phyloP scores from a whole-genome alignment of 805 yeast species.

The Hanseniaspora lindneri region DNA sequence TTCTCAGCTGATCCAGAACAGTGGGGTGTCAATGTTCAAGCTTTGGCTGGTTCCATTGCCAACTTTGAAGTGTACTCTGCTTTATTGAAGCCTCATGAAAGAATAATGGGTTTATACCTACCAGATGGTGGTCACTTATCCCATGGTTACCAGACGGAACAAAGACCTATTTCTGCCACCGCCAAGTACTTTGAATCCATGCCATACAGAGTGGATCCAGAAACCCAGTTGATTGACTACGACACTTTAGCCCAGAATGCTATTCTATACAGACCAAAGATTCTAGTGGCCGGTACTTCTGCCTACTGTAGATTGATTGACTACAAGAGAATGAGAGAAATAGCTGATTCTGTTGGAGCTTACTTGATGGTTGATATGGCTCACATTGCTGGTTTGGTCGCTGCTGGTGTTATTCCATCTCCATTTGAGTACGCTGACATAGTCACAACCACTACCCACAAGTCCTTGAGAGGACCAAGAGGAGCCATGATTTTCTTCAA shows the following conservation, averaged over 20 bases:
- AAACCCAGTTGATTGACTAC: slow-evolving; percentile 91
- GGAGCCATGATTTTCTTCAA: slow-evolving; percentile 99
- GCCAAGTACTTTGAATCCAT: slow-evolving; percentile 95
- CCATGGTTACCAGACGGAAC: slow-evolving; percentile 93
- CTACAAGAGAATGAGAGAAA: slow-evolving; percentile 89
- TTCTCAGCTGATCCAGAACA: slow-evolving; percentile 64
- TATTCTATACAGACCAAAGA: slow-evolving; percentile 84
- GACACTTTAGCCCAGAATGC: slow-evolving; percentile 90
- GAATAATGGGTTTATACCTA: slow-evolving; percentile 94
- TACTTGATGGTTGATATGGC: slow-evolving; percentile 97
- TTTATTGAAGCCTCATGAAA: slow-evolving; percentile 85
- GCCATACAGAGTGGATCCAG: slow-evolving; percentile 91
- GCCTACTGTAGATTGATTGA: slow-evolving; percentile 96
- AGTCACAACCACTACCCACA: slow-evolving; percentile 97
- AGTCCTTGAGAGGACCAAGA: slow-evolving; percentile 97
- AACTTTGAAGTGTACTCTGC: slow-evolving; percentile 95
- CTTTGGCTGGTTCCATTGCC: slow-evolving; percentile 95
- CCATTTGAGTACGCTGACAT: slow-evolving; percentile 96
- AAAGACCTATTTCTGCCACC: slow-evolving; percentile 86
- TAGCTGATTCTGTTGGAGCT: slow-evolving; percentile 96
- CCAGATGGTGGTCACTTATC: slow-evolving; percentile 99
- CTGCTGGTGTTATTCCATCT: slow-evolving; percentile 90
- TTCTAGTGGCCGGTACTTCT: slow-evolving; percentile 93
- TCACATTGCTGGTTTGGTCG: slow-evolving; percentile 89
- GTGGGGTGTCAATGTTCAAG: slow-evolving; percentile 98